Base-by-base conservation (phyloP, 345 rosid genomes). In the Brassica juncea region DNA sequence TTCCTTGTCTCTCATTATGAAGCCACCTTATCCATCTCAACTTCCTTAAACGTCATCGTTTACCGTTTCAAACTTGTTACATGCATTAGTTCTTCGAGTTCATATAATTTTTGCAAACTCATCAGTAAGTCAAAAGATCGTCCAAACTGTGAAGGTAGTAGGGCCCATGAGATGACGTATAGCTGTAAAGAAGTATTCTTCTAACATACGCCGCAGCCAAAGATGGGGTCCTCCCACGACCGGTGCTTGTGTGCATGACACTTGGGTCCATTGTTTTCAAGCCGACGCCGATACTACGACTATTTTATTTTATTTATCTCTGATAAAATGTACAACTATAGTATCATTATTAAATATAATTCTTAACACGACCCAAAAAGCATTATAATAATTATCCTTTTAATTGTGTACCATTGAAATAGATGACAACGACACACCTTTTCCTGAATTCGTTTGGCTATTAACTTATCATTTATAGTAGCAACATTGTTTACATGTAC, bases 191-290 rank as follows among this genome's bases (percentile, higher is more conserved):
- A 66, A 72, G 72, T 65, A 39, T 39, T 55, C 49, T 71, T 54
- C 76, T 52, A 52, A 52, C 19, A 52, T 52, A 52, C 57, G 81
- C 77, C 72, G 81, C 81, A 72, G 81, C 81, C 81, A 72, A 35
- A 72, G 52, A 42, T 52, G 57, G 57, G 60, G 67, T 30, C 68
- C 68, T 28, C 52, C 62, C 68, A 57, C 72, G 61, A 64, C 44
- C 8, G 71, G 76, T 64, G 67, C 71, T 15, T 70, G 74, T 70
- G 12, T 73, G 80, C 59, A 71, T 52, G 11, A 83, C 74, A 83
- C 77, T 35, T 52, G 57, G 19, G 19, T 16, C 70, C 66, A 42
- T 60, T 37, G 77, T 12, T 63, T n/a, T 14, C 44, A 74, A 68
- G 39, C 57, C 71, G 70, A 52, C 70, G 37, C 5, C 57, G 5